A percentile compares a stretch with the other conserved stretches of the same genome.
These are phyloP conservation scores for Puya raimondii DNA, from an alignment of 176 grass and related monocot genomes.

Conservation along the genomic window DNA sequence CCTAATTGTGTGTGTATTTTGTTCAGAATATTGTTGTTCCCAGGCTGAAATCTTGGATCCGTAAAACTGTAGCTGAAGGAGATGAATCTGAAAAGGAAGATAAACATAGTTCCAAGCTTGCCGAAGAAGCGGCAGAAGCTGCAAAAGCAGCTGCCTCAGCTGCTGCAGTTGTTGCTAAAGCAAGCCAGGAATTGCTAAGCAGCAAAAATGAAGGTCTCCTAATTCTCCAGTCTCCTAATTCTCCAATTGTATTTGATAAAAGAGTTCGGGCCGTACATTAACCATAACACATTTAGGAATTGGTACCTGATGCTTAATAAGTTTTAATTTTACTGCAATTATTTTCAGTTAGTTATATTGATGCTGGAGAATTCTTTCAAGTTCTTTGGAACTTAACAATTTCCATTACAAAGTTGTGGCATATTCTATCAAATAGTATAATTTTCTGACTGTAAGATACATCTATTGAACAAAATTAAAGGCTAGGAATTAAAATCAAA, in stretches of 20 bases:
- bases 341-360: neutral
- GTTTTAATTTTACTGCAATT: slow-evolving; percentile 5
- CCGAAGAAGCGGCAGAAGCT: slow-evolving; percentile 67
- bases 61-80: slow-evolving; percentile 58
- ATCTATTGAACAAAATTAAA: too few relatives aligned
- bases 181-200: slow-evolving; percentile 65
- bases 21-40: slow-evolving; percentile 59
- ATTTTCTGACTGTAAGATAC: too few relatives aligned
- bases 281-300: neutral
- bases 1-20: neutral
- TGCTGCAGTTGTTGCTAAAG: slow-evolving; percentile 56
- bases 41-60: slow-evolving; percentile 61
- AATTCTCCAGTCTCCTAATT: neutral
- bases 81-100: slow-evolving; percentile 38
- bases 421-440: too few relatives aligned
- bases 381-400: too few relatives aligned
- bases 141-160: slow-evolving; percentile 59
- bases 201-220: slow-evolving; percentile 70
- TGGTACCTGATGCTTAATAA: neutral
- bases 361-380: too few relatives aligned
- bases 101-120: slow-evolving; percentile 41
- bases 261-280: neutral
- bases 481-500: too few relatives aligned
- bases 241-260: slow-evolving; percentile 1
- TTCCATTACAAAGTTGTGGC: too few relatives aligned